Base-by-base conservation (phyloP, 2,329 filamentous ascomycete genomes). In the Neurospora sp. region DNA sequence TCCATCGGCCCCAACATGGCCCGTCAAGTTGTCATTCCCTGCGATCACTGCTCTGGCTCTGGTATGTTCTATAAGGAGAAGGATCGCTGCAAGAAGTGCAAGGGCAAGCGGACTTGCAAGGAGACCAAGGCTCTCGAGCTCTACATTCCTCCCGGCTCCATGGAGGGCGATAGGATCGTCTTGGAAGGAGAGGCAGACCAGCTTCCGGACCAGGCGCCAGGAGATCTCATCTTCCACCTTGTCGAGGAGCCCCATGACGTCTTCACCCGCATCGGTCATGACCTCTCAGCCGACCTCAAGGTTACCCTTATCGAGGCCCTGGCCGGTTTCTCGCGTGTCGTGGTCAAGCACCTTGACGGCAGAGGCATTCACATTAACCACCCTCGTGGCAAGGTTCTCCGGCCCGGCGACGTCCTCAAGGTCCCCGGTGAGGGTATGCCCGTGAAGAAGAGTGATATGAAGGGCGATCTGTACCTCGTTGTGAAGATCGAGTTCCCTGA, bases 1-100 rank as follows among this genome's bases (percentile, higher is more conserved):
- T 91, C 93, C 77, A 87, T 98, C 73, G 95, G 94, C 0, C 93
- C 94, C 23, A 93, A 94, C 71, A 84, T 97, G 78, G 89, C 96
- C 73, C 92, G 93, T 38, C 91, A 93, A 77, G 90, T 93, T 76
- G 89, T 90, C 7, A 89, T 94, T 43, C 81, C 90, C 42, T 99
- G 96, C 80, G 90, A 91, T 76, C 90, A 91, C 76, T 99, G 96
- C 81, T 86, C 90, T 71, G 95, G 94, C 40, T 87, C 89, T n/a
- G 96, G 96, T 6, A 89, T 90, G 77, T 89, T 94, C 77, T 97
- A 90, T 83, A 95, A 95, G 80, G 93, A 97, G 78, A 98, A 98
- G 84, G 96, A 99, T 78, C 93, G 93, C 78, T 99, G 96, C 85
- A 97, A 97, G 86, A 97, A 96, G 84, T 99, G 96, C 88, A 98